A percentile compares a stretch with the other conserved stretches of the same genome.
phyloP scores from a whole-genome alignment of 2,329 filamentous ascomycete genomes.

The Emericellopsis atlantica region DNA sequence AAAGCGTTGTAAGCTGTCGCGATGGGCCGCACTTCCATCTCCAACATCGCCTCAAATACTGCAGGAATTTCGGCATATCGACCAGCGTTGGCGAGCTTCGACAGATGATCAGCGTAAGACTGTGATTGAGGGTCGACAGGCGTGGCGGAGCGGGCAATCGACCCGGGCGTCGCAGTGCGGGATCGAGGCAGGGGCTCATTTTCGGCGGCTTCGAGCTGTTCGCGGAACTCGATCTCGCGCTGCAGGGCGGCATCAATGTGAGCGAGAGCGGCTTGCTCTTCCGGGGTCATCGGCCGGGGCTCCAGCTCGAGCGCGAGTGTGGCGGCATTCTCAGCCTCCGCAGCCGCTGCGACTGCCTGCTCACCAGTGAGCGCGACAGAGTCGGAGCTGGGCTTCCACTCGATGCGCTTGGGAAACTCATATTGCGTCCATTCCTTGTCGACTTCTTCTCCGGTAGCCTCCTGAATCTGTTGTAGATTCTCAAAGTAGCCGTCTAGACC shows the following conservation, averaged over 20 bases:
- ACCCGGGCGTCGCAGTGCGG: constrained; percentile 27
- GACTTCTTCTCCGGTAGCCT: constrained; percentile 23
- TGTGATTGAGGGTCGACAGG: constrained; percentile 51
- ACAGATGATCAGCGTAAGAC: constrained; percentile 67
- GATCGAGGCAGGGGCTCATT: constrained; percentile 27
- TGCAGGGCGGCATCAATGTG: constrained; percentile 78
- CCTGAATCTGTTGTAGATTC: constrained; percentile 72
- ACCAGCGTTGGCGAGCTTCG: constrained; percentile 55
- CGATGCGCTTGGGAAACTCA: constrained; percentile 76
- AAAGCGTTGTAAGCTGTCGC: constrained; percentile 87
- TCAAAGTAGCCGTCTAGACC: constrained; percentile 86
- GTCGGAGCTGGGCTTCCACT: constrained; percentile 59
- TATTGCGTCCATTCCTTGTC: constrained; percentile 86
- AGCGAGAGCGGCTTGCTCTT: constrained; percentile 51
- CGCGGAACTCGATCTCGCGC: constrained; percentile 55
- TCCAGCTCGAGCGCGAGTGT: constrained; percentile 19
- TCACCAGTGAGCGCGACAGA: constrained; percentile 48
- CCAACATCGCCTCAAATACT: constrained; percentile 83
- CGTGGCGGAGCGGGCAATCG: constrained; percentile 42
- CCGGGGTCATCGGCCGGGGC: constrained; percentile 24
- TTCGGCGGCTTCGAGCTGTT: constrained; percentile 26
- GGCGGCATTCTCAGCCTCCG: constrained; percentile 14
- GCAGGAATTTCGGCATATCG: constrained; percentile 81
- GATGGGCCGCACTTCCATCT: constrained; percentile 68
- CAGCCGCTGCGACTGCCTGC: constrained; percentile 25